phyloP scores from a whole-genome alignment of 2,329 filamentous ascomycete species.

The Neurospora crassa region DNA sequence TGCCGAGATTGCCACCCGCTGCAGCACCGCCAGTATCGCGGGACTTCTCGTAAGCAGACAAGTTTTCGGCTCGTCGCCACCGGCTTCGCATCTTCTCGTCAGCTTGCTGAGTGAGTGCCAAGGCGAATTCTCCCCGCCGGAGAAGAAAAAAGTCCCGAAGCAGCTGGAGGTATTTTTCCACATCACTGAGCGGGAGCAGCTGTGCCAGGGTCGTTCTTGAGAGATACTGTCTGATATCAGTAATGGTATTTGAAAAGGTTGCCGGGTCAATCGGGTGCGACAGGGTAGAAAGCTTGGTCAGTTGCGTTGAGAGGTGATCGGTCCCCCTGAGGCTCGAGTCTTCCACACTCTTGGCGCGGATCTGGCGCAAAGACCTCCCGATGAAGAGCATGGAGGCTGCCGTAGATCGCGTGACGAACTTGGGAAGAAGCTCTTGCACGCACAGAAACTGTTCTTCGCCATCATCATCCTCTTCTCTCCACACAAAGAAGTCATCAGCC shows the following conservation, averaged over 20 bases:
- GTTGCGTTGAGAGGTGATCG: conserved; percentile 56
- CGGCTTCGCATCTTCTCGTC: conserved; percentile 69
- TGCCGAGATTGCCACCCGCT: conserved; percentile 35
- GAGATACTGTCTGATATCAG: conserved; percentile 67
- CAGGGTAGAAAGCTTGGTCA: conserved; percentile 58
- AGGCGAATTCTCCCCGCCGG: conserved; percentile 81
- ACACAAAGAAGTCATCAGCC: conserved; percentile 79
- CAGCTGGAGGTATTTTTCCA: conserved; percentile 66
- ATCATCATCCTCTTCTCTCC: conserved; percentile 30
- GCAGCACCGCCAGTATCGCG: conserved; percentile 27
- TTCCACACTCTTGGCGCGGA: conserved; percentile 47
- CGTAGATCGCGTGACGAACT: conserved; percentile 65
- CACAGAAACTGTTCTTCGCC: conserved; percentile 45
- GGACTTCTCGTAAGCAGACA: conserved; percentile 40
- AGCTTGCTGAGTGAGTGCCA: conserved; percentile 76
- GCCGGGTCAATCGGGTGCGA: conserved; percentile 64
- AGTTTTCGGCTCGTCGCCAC: conserved; percentile 54
- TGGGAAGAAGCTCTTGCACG: conserved; percentile 56
- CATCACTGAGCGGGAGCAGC: conserved; percentile 66
- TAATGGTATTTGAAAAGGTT: conserved; percentile 61
- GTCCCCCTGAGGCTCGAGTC: conserved; percentile 39
- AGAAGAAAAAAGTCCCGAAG: conserved; percentile 83
- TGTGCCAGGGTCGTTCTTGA: conserved; percentile 78
- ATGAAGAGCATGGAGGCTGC: conserved; percentile 83
- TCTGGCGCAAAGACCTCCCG: conserved; percentile 79